Percentiles rank a stretch among this genome's conserved stretches.
Conservation (phyloP, 2,329 filamentous ascomycete species). For the Fusarium sp. region DNA sequence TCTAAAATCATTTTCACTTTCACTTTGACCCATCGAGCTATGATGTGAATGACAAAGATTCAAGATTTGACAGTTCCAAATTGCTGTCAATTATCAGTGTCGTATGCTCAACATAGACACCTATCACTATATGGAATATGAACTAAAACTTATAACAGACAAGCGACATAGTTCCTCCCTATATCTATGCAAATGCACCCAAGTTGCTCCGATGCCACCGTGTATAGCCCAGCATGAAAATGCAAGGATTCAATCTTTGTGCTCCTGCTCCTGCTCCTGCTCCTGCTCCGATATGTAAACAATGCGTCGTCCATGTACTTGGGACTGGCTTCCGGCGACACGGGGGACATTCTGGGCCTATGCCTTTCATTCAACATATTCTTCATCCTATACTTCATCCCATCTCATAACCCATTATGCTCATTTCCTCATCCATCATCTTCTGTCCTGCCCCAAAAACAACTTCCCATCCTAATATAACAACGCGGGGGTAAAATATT, state of each 20-base stretch:
- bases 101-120: conserved; percentile 27
- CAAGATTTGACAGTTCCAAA: conserved; percentile 13
- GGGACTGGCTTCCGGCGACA: conserved; percentile 16
- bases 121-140: conserved; percentile 11
- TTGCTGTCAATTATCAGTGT: conserved; percentile 25
- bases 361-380: conserved; percentile 17
- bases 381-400: conserved; percentile 26
- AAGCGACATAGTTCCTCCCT: conserved; percentile 39
- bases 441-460: conserved; percentile 17
- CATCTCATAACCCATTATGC: conserved; percentile 38
- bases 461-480: conserved; percentile 24
- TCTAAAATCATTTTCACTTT: neutral
- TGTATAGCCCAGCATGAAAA: conserved; percentile 28
- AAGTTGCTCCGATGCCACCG: conserved; percentile 13
- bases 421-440: conserved; percentile 43
- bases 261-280: conserved; percentile 34
- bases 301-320: conserved; percentile 26
- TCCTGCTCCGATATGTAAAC: conserved; percentile 29
- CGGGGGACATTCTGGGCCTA: conserved; percentile 15
- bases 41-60: neutral
- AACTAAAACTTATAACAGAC: conserved; percentile 15
- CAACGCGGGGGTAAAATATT: conserved; percentile 22
- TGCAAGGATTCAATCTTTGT: conserved; percentile 35
- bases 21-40: no score
- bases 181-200: conserved; percentile 47